Conservation (phyloP, 208 protist genomes). For the Trypanosoma congolense region DNA sequence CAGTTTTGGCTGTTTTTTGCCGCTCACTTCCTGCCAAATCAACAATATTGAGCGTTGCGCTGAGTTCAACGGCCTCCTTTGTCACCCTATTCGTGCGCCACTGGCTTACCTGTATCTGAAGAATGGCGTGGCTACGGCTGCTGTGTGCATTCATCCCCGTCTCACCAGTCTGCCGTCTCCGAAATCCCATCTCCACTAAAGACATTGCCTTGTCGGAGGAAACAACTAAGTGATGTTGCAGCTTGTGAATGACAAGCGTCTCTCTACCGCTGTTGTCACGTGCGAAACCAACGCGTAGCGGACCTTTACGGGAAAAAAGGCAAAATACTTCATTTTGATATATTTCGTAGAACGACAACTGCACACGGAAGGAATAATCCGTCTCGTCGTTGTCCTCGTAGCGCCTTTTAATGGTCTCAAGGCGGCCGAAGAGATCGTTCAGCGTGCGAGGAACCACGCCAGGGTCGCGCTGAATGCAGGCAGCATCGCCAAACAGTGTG, state of each 20-base stretch:
- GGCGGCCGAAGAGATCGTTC: constrained; percentile 60
- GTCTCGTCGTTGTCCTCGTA: constrained; percentile 29
- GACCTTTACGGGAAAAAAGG: constrained; percentile 64
- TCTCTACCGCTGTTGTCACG: constrained; percentile 51
- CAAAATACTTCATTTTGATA: constrained; percentile 78
- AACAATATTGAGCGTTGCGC: constrained; percentile 87
- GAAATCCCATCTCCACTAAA: constrained; percentile 82
- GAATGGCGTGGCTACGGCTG: constrained; percentile 94
- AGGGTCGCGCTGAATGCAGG: constrained; percentile 40
- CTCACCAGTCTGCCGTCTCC: constrained; percentile 69
- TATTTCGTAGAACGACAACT: constrained; percentile 81
- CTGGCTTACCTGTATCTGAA: constrained; percentile 77
- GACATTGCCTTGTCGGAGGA: constrained; percentile 52
- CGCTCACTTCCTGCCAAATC: constrained; percentile 93
- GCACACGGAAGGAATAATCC: constrained; percentile 63
- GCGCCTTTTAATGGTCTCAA: constrained; percentile 41
- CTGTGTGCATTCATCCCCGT: constrained; percentile 94
- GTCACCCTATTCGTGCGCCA: constrained; percentile 50
- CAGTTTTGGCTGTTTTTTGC: constrained; percentile 70
- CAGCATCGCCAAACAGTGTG: constrained; percentile 84
- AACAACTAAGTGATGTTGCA: constrained; percentile 45
- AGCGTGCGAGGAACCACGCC: constrained; percentile 70
- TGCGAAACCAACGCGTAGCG: constrained; percentile 54
- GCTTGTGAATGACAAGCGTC: constrained; percentile 60
- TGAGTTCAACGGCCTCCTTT: constrained; percentile 60